Percentiles rank a stretch among this genome's conserved stretches.
Evolutionary conservation across 2,329 filamentous ascomycete genomes (phyloP).

Genomic region (Ilyonectria robusta): DNA sequence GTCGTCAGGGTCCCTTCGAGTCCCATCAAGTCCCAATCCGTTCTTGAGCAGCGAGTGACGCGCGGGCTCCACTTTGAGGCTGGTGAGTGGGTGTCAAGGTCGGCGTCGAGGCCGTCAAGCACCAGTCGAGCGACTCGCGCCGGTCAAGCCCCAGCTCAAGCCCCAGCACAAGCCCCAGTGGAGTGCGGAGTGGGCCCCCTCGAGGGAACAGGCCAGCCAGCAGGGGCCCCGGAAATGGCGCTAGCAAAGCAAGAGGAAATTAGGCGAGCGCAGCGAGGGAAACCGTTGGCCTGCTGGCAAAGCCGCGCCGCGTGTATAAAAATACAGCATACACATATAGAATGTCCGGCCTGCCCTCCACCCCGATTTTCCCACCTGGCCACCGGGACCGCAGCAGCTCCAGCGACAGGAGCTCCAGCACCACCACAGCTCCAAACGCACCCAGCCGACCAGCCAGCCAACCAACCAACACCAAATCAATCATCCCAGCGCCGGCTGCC

Average conservation of each 20-base stretch:
- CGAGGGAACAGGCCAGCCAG: conserved; percentile 36
- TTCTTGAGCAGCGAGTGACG: conserved; percentile 12
- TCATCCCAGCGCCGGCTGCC: neutral
- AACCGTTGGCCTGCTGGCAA: conserved; percentile 52
- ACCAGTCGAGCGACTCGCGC: conserved; percentile 16
- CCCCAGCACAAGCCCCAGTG: conserved; percentile 32
- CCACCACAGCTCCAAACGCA: conserved; percentile 35
- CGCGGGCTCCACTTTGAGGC: conserved; percentile 40
- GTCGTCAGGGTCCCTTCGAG: conserved; percentile 18
- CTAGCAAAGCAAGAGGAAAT: conserved; percentile 54
- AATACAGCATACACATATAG: conserved; percentile 62
- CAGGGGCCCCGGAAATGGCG: conserved; percentile 46
- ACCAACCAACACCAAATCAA: conserved; percentile 3
- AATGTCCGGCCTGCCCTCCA: conserved; percentile 61
- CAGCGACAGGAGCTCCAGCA: conserved; percentile 38
- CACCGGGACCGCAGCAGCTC: conserved; percentile 44
- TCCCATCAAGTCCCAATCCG: conserved; percentile 11
- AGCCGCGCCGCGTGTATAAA: conserved; percentile 59
- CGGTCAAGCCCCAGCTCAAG: conserved; percentile 28
- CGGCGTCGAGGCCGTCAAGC: conserved; percentile 12
- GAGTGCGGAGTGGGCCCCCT: conserved; percentile 30
- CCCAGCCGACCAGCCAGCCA: conserved; percentile 21
- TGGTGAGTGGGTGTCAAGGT: conserved; percentile 29
- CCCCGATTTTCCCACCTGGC: conserved; percentile 55
- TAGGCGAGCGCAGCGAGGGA: conserved; percentile 54